Conservation (phyloP, 306 rosid species). For the Fagus sylvatica region DNA sequence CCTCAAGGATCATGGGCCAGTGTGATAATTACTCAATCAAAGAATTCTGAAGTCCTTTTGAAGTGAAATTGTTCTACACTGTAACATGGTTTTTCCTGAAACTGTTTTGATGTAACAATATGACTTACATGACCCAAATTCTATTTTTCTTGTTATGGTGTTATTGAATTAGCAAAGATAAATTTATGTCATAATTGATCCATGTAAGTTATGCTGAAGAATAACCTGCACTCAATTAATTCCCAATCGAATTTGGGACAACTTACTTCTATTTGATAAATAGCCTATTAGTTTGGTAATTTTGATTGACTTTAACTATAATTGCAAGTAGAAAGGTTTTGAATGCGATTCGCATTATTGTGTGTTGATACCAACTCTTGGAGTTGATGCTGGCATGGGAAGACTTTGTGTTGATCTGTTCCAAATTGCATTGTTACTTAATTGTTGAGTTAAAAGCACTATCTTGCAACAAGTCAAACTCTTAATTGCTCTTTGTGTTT, state of each 20-base stretch:
- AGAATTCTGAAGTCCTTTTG: neutral
- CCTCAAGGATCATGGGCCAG: neutral
- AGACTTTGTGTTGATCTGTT: neutral
- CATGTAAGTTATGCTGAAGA: conserved; percentile 19
- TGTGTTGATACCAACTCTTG: too few species aligned
- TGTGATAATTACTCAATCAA: neutral
- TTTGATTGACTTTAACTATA: neutral
- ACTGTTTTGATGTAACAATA: neutral
- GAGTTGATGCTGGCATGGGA: neutral
- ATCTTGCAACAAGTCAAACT: neutral
- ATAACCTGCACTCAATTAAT: conserved; percentile 32
- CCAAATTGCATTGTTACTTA: too few species aligned
- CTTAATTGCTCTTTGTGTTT: neutral
- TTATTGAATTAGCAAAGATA: neutral
- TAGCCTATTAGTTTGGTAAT: too few species aligned
- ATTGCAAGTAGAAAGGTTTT: neutral
- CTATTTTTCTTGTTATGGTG: conserved; percentile 1
- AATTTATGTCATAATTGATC: neutral
- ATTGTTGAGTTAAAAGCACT: neutral
- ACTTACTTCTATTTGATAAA: too few species aligned
- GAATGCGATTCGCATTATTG: neutral
- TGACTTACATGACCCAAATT: neutral
- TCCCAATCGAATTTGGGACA: too few species aligned
- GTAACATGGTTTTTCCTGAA: neutral
- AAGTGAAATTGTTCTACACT: neutral